phyloP scores from a whole-genome alignment of 1,284 basidiomycete genomes.

The Pseudozyma tsukubaensis region DNA sequence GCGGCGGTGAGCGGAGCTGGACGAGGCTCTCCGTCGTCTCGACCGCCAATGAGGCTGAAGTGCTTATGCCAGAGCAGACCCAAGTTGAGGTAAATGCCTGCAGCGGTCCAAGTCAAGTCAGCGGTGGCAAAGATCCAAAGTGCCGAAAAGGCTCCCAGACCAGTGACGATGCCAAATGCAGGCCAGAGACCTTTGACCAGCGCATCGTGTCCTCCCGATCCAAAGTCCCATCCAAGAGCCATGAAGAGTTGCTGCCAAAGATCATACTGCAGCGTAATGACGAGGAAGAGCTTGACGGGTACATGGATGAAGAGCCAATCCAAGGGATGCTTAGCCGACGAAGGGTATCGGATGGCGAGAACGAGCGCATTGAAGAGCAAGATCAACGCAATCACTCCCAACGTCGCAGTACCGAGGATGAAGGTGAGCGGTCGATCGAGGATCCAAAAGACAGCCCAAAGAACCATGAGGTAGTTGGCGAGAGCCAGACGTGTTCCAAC shows the following conservation, averaged over 20 bases:
- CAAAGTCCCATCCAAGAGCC: conserved; percentile 70
- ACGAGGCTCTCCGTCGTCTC: conserved; percentile 39
- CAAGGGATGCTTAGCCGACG: conserved; percentile 69
- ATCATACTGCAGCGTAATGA: conserved; percentile 71
- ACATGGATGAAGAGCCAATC: conserved; percentile 72
- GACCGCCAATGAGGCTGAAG: conserved; percentile 39
- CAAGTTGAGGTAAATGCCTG: conserved; percentile 57
- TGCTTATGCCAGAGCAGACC: conserved; percentile 57
- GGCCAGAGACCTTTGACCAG: conserved; percentile 56
- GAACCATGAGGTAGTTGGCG: conserved; percentile 83
- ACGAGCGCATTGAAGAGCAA: conserved; percentile 57
- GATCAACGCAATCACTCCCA: conserved; percentile 52
- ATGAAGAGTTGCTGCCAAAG: conserved; percentile 72
- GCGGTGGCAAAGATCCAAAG: conserved; percentile 63
- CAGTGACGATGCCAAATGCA: conserved; percentile 51
- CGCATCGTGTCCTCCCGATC: conserved; percentile 31
- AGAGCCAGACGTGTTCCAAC: conserved; percentile 82
- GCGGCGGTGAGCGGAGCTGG: conserved; percentile 56
- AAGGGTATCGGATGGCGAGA: conserved; percentile 60
- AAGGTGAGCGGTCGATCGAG: conserved; percentile 56
- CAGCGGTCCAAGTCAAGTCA: conserved; percentile 57
- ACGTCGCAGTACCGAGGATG: conserved; percentile 47
- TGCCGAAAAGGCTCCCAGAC: conserved; percentile 47
- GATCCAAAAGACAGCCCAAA: conserved; percentile 86
- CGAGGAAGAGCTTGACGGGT: conserved; percentile 71